Base-by-base conservation (phyloP, 257 asterid species). In the Solanum pennellii region DNA sequence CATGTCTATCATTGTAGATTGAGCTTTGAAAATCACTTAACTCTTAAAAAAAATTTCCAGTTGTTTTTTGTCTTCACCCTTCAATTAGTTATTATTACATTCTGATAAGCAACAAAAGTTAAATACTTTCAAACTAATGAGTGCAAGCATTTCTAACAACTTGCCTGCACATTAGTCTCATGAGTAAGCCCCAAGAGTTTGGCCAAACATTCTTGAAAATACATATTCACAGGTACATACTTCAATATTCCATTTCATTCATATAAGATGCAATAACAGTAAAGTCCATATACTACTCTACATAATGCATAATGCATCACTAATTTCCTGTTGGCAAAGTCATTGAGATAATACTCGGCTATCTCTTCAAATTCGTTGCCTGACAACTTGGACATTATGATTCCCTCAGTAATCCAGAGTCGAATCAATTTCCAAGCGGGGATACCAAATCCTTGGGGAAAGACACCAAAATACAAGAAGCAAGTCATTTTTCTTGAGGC, bases 101-200 rank as follows among this genome's bases (percentile, higher is more conserved):
- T 3, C 33, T 31, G 33, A 31, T 31, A 31, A 31, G 33, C 3
- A 31, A 3, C 3, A 31, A 31, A 31, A 31, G 33, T 31, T 31
- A 31, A 31, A 31, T 31, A 3, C 33, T 31, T 31, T 31, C 3
- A 31, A 31, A 31, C 33, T 31, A 31, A 31, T 31, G 33, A 31
- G 33, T 31, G 33, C 33, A 31, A 31, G 33, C 33, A 31, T 31
- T 31, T 31, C 33, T 31, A 31, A 31, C 3, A 35, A 35, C 90
- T 89, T 91, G 93, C 99, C 98, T 95, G 98, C 90, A 95, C 97
- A 89, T 95, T 97, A 60, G 98, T 95, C 93, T 97, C 99, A 10
- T 98, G 98, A 2, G 99, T 98, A 68, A 95, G 98, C 87, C 99
- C 98, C 42, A 97, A 92, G 88, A 97, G 98, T 86, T 97, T 95